These are phyloP conservation scores for Hypoxylon lienhwacheense DNA, from an alignment of 495 filamentous ascomycete genomes.

Conservation along the genomic window DNA sequence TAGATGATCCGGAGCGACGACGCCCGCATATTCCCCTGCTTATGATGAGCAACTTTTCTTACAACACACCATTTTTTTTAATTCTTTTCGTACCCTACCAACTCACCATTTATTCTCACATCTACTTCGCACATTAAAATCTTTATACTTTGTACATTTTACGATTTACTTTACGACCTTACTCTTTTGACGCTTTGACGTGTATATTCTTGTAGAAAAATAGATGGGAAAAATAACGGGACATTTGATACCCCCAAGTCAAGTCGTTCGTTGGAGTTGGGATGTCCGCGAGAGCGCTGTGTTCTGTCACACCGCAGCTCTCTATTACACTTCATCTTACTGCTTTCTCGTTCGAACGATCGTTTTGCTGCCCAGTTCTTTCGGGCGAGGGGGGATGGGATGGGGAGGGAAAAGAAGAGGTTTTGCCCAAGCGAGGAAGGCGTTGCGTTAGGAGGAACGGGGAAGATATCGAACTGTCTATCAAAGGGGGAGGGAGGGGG, in stretches of 20 bases:
- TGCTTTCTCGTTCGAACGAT: conserved; percentile 16
- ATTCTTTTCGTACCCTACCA: too few relatives aligned
- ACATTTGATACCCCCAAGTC: conserved; percentile 33
- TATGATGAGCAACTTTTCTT: conserved; percentile 10
- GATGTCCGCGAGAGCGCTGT: conserved; percentile 2
- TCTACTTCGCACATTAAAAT: conserved; percentile 9
- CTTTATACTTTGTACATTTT: conserved; percentile 5
- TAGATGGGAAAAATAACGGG: conserved; percentile 31
- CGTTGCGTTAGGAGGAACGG: conserved; percentile 2
- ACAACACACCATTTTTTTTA: conserved; percentile 8
- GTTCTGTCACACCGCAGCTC: conserved; percentile 10
- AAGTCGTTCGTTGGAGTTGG: conserved; percentile 31
- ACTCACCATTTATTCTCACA: conserved; percentile 4
- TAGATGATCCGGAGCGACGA: conserved; percentile 12
- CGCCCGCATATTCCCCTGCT: conserved; percentile 12
- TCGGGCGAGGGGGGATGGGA: conserved; percentile 1
- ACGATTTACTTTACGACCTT: conserved; percentile 15
- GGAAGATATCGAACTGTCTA: neutral
- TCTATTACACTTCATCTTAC: conserved; percentile 3
- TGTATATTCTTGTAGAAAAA: conserved; percentile 16
- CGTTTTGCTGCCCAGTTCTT: neutral
- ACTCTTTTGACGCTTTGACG: conserved; percentile 20
- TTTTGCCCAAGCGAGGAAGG: neutral
- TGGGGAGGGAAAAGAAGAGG: neutral
- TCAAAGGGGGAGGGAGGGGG: neutral